Evolutionary conservation across 306 rosid species (phyloP).

Genomic region (Malus asiatica): DNA sequence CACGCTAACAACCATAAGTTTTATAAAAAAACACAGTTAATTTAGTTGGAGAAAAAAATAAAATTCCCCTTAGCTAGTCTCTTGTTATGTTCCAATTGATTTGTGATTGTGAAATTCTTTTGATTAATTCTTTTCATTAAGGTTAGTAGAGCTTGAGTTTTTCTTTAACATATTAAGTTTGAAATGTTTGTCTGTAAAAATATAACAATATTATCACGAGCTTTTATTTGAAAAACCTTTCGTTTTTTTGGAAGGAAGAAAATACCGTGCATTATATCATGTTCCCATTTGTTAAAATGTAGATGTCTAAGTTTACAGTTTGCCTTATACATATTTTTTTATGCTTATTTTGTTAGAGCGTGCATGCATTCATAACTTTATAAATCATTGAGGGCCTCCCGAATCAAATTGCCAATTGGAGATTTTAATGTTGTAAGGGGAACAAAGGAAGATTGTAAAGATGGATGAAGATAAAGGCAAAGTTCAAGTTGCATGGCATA

Average conservation of each 20-base stretch:
- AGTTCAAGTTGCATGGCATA: slow-evolving; percentile 19
- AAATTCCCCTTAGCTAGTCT: too few relatives aligned
- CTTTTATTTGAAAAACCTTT: background rate
- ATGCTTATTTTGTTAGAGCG: background rate
- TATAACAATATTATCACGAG: too few relatives aligned
- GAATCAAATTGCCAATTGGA: background rate
- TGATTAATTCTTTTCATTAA: too few relatives aligned
- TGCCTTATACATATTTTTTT: background rate
- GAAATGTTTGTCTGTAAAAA: background rate
- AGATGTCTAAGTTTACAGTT: background rate
- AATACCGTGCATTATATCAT: background rate
- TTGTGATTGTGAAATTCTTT: too few relatives aligned
- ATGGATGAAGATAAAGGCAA: background rate
- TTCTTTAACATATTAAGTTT: too few relatives aligned
- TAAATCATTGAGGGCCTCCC: background rate
- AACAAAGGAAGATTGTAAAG: background rate
- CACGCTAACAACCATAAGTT: too few relatives aligned
- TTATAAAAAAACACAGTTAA: too few relatives aligned
- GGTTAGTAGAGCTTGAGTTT: too few relatives aligned
- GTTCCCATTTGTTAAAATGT: too few relatives aligned
- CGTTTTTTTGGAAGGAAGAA: background rate
- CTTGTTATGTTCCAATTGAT: too few relatives aligned
- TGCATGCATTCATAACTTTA: background rate
- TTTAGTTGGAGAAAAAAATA: too few relatives aligned
- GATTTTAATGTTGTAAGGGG: background rate